These are phyloP conservation scores for Silene conica DNA, from an alignment of 148 eudicot genomes.

Conservation along the genomic window DNA sequence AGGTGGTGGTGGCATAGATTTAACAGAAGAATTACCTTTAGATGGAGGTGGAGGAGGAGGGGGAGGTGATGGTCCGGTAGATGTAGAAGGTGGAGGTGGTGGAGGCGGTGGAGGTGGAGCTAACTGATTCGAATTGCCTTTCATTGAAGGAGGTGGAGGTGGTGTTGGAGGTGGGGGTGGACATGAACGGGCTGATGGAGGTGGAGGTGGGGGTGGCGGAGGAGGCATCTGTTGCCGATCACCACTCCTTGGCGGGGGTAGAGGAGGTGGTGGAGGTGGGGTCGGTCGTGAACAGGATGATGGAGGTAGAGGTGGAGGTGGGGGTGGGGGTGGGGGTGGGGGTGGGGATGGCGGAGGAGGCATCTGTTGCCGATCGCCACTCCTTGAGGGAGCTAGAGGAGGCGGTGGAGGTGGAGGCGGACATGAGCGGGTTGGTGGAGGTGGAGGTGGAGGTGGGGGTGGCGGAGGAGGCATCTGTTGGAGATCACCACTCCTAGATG, in stretches of 20 bases:
- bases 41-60: conserved; percentile 62
- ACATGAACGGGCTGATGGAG: too few relatives aligned
- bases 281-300: conserved; percentile 1
- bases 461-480: conserved; percentile 20
- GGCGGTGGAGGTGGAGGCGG: not conserved
- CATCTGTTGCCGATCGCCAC: too few relatives aligned
- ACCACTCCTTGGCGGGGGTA: too few relatives aligned
- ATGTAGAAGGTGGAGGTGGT: conserved; percentile 33
- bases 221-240: too few relatives aligned
- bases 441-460: conserved; percentile 15
- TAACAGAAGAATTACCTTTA: conserved; percentile 31
- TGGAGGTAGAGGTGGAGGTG: conserved; percentile 8
- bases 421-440: too few relatives aligned
- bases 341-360: too few relatives aligned
- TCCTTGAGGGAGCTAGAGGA: conserved; percentile 13
- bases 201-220: conserved; percentile 7
- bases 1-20: conserved; percentile 43
- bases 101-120: conserved; percentile 30
- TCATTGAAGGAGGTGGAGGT: conserved; percentile 28
- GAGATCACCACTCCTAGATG: not conserved
- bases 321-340: too few relatives aligned
- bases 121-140: conserved; percentile 9
- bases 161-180: conserved; percentile 13
- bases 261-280: conserved; percentile 22
- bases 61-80: conserved; percentile 30